phyloP scores from a whole-genome alignment of 1,284 basidiomycete genomes.

The Rhizoctonia solani region DNA sequence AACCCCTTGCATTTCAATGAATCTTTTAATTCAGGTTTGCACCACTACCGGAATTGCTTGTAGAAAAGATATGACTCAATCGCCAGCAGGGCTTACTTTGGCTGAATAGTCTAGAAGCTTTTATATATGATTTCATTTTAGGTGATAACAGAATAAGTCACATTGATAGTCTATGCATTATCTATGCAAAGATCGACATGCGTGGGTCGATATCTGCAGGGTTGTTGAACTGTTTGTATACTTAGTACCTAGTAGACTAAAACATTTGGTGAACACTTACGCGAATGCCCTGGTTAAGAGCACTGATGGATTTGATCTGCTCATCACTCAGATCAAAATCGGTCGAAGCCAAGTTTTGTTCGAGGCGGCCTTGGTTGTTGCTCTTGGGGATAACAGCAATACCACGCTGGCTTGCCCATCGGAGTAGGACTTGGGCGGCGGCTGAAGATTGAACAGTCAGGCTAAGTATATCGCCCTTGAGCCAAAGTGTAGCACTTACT shows the following conservation, averaged over 20 bases:
- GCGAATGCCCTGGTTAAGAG: slow-evolving; percentile 67
- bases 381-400: slow-evolving; percentile 81
- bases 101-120: too few species aligned
- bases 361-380: slow-evolving; percentile 58
- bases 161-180: slow-evolving; percentile 44
- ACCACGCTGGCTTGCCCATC: slow-evolving; percentile 77
- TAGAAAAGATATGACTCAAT: too few species aligned
- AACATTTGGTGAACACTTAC: slow-evolving; percentile 45
- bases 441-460: slow-evolving; percentile 45
- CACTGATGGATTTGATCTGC: slow-evolving; percentile 63
- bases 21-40: too few species aligned
- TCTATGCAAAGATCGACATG: slow-evolving; percentile 66
- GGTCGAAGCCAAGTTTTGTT: slow-evolving; percentile 62
- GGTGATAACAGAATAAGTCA: slow-evolving; percentile 51
- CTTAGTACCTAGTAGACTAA: slow-evolving; percentile 27
- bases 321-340: slow-evolving; percentile 62
- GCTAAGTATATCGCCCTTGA: neutral
- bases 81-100: too few species aligned
- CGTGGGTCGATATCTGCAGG: slow-evolving; percentile 66
- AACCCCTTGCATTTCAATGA: too few species aligned
- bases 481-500: slow-evolving; percentile 50
- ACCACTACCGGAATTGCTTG: too few species aligned
- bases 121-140: too few species aligned
- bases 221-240: slow-evolving; percentile 61
- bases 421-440: slow-evolving; percentile 67